Conservation (phyloP, 495 filamentous ascomycete species). For the Hypoxylon lenormandii region DNA sequence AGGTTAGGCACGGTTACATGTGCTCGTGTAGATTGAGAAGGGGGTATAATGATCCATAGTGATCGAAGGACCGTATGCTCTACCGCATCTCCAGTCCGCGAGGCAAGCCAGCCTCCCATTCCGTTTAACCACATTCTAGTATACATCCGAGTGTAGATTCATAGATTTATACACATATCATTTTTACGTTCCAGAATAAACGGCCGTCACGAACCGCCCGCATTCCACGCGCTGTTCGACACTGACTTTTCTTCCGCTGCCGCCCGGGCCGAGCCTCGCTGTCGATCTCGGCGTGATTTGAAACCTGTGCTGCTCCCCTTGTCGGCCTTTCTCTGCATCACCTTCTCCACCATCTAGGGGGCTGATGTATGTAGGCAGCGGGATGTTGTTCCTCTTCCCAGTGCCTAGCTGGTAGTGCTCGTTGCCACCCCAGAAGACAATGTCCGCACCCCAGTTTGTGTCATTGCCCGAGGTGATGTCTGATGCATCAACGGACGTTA, state of each 20-base stretch:
- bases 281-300: slow-evolving; percentile 84
- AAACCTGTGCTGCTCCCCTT: slow-evolving; percentile 76
- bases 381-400: slow-evolving; percentile 83
- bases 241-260: slow-evolving; percentile 72
- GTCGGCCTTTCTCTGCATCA: slow-evolving; percentile 61
- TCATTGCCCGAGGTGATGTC: slow-evolving; percentile 67
- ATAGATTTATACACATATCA: neutral
- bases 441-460: slow-evolving; percentile 85
- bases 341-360: slow-evolving; percentile 71
- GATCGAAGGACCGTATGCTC: slow-evolving; percentile 38
- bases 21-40: slow-evolving; percentile 39
- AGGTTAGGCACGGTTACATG: slow-evolving; percentile 8
- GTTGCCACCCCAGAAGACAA: slow-evolving; percentile 93
- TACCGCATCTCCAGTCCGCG: slow-evolving; percentile 27
- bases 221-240: slow-evolving; percentile 92
- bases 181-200: slow-evolving; percentile 70
- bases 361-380: slow-evolving; percentile 79
- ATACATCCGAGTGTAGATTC: slow-evolving; percentile 26
- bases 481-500: slow-evolving; percentile 69
- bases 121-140: slow-evolving; percentile 18
- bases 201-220: slow-evolving; percentile 82
- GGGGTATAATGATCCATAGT: slow-evolving; percentile 45
- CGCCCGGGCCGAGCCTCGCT: slow-evolving; percentile 70
- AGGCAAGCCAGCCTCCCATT: slow-evolving; percentile 15
- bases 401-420: slow-evolving; percentile 93